Percentiles rank a stretch among this genome's conserved stretches.
Evolutionary conservation across 2,329 filamentous ascomycete genomes (phyloP).

Genomic region (Fusarium clavum): DNA sequence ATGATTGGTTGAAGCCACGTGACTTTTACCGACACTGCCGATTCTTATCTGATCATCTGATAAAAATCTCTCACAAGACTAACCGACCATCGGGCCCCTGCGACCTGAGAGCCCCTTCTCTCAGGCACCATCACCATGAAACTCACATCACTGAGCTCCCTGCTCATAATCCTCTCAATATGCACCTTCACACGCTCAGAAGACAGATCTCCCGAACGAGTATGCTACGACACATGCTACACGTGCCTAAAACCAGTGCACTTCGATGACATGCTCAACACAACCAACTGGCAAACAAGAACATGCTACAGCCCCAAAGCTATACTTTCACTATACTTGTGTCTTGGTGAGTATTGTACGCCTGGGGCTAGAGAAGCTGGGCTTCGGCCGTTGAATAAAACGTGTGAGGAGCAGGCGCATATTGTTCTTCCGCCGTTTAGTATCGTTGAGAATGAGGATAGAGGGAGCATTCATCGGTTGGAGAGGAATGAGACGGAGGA

Average conservation of each 20-base stretch:
- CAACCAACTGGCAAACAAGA: slow-evolving; percentile 31
- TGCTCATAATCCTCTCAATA: slow-evolving; percentile 4
- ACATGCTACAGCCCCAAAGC: slow-evolving; percentile 49
- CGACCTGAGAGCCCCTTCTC: not conserved
- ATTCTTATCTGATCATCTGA: slow-evolving; percentile 48
- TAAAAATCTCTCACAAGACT: slow-evolving; percentile 40
- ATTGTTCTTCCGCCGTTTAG: slow-evolving; percentile 51
- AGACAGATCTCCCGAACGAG: slow-evolving; percentile 24
- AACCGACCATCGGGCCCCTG: slow-evolving; percentile 5
- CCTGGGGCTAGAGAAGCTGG: slow-evolving; percentile 40
- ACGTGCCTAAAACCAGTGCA: slow-evolving; percentile 44
- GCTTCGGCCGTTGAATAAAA: slow-evolving; percentile 51
- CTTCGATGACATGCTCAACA: slow-evolving; percentile 49
- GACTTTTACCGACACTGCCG: not conserved
- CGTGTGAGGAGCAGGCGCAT: slow-evolving; percentile 47
- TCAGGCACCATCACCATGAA: slow-evolving; percentile 34
- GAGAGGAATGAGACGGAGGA: slow-evolving; percentile 42
- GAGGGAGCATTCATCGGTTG: slow-evolving; percentile 48
- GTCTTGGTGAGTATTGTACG: slow-evolving; percentile 52
- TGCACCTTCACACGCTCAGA: not conserved
- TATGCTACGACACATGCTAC: slow-evolving; percentile 52
- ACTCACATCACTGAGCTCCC: not conserved
- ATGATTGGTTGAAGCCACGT: not conserved
- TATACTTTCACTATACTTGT: slow-evolving; percentile 53
- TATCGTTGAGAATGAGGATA: slow-evolving; percentile 50